Evolutionary conservation across 176 grass and related monocot species (phyloP), one percentile per base, ranked within the genome.

Genomic region (Tuctoria greenei): DNA sequence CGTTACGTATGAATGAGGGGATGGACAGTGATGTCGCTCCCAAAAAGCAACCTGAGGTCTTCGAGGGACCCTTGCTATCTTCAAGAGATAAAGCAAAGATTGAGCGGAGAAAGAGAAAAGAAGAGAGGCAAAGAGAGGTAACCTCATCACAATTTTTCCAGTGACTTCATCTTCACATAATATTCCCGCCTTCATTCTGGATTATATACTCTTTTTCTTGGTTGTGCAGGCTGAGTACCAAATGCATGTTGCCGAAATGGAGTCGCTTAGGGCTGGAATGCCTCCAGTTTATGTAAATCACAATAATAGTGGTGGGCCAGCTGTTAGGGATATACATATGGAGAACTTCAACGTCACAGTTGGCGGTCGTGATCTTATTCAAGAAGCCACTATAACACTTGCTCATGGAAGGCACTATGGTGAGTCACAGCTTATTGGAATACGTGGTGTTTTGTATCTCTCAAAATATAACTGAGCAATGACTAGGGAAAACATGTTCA

Each of bases 51-150:
- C 78, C 61, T 40, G 86, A 97, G 26, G 82, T 93, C 20, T 86
- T 97, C 62, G 91, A 97, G 1, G 93, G 90, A 5, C 93, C 95
- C 10, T 15, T 93, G 59, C 86, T 97, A 46, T 91, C 95, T 68
- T 81, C 92, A 75, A 89, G 95, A 3, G 95, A 93, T 85, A 82
- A 85, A 56, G 83, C 84, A 56, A 97, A 97, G 86, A 85, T 97
- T 65, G 95, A 97, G 71, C 75, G 95, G 43, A 85, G 69, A 67
- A 97, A 93, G 63, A 93, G 95, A 70, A 97, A 97, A 77, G 88
- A 97, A 0, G 95, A 97, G 77, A 92, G 95, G 49, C 90, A 91
- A 68, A 93, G 95, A 93, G 88, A 93, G 86, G 95, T 97, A 84
- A 56, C 60, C 43, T 71, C 21, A 14, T 67, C 16, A 12, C 31